Evolutionary conservation across 106 monocot genomes (phyloP).

Genomic region (Alisma plantagoaquatica): DNA sequence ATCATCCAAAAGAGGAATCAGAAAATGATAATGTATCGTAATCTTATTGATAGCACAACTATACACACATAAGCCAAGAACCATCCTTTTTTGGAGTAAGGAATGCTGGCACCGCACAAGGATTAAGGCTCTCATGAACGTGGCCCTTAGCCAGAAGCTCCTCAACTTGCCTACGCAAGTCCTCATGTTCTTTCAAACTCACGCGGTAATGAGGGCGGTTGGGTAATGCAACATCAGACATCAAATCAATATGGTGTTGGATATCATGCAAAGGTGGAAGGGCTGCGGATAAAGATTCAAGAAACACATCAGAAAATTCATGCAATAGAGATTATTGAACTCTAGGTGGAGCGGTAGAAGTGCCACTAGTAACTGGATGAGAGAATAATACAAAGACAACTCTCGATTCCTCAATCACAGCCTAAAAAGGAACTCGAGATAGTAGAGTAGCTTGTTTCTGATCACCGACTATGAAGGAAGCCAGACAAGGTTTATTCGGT

Average conservation of each 20-base stretch:
- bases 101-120: background rate
- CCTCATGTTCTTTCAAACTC: background rate
- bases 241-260: slow-evolving; percentile 1
- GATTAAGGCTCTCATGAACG: background rate
- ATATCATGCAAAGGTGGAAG: background rate
- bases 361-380: too few relatives aligned
- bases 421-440: background rate
- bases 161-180: background rate
- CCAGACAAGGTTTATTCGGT: background rate
- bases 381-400: too few relatives aligned
- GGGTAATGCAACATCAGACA: background rate
- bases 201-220: background rate
- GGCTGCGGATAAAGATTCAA: background rate
- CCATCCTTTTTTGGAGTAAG: slow-evolving; percentile 1
- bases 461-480: background rate
- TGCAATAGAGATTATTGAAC: background rate
- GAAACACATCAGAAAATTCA: background rate
- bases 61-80: background rate
- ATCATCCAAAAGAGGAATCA: background rate
- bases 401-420: background rate
- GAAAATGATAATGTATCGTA: too few relatives aligned
- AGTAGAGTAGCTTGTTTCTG: background rate
- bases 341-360: background rate
- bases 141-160: background rate
- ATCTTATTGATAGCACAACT: background rate